Evolutionary conservation across 257 asterid species (phyloP).

Genomic region (Gentiana dahurica): DNA sequence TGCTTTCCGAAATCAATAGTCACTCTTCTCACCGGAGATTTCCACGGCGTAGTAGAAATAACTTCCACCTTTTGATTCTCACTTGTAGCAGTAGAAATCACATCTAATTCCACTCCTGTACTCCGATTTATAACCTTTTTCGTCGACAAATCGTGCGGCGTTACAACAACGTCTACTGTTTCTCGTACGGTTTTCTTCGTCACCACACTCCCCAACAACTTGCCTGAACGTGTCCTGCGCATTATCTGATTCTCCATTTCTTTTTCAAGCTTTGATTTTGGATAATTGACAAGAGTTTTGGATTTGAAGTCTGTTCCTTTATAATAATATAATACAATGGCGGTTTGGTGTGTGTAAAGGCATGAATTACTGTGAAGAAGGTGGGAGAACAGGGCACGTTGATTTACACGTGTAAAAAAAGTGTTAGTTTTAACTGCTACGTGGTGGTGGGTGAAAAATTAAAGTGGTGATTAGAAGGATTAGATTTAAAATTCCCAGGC

Average conservation of each 20-base stretch:
- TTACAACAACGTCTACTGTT: slow-evolving; percentile 41
- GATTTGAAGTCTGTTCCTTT: not conserved
- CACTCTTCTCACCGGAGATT: slow-evolving; percentile 4
- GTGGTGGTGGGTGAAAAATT: slow-evolving; percentile 23
- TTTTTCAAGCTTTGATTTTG: not conserved
- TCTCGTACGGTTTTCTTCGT: slow-evolving; percentile 53
- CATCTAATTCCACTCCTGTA: not conserved
- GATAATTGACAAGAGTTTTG: no score
- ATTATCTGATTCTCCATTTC: slow-evolving; percentile 25
- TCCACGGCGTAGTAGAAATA: slow-evolving; percentile 14
- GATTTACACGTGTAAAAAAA: slow-evolving; percentile 25
- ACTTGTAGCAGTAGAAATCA: slow-evolving; percentile 27
- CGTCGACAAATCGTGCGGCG: slow-evolving; percentile 5
- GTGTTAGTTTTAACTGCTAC: slow-evolving; percentile 20
- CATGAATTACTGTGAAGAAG: slow-evolving; percentile 8
- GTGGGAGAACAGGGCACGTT: slow-evolving; percentile 24
- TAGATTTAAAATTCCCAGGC: no score
- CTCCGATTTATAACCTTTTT: not conserved
- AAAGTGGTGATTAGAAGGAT: not conserved
- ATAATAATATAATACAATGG: not conserved
- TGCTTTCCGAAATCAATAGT: no score
- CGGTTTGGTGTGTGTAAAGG: not conserved
- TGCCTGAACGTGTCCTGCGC: slow-evolving; percentile 40
- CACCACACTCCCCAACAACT: slow-evolving; percentile 30
- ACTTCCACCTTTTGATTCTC: slow-evolving; percentile 23